These are phyloP conservation scores for Schizochytrium sp. DNA, from an alignment of 108 stramenopile genomes.

Conservation along the genomic window DNA sequence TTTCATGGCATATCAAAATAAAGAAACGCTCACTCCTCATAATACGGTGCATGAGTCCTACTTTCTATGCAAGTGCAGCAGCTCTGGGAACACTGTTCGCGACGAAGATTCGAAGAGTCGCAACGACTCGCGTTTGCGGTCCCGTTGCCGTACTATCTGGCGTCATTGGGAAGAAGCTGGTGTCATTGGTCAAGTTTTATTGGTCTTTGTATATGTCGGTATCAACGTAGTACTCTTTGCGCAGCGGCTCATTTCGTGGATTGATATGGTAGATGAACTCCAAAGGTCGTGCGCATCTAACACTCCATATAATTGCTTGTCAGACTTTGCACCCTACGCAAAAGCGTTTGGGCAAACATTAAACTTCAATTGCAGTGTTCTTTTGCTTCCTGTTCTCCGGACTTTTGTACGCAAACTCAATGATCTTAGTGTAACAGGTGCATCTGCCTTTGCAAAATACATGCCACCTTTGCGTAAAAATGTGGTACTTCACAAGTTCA, in stretches of 20 bases:
- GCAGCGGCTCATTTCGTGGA: not conserved
- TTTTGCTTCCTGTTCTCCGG: constrained; percentile 11
- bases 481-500: constrained; percentile 71
- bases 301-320: not conserved
- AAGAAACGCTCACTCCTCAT: constrained; percentile 6
- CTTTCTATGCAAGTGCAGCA: not conserved
- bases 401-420: not conserved
- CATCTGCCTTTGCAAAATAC: constrained; percentile 55
- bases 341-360: constrained; percentile 26
- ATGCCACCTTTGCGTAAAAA: constrained; percentile 69
- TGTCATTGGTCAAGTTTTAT: constrained; percentile 11
- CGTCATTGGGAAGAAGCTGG: not conserved
- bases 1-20: not conserved
- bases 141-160: not conserved
- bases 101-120: not conserved
- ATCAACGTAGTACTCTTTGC: constrained; percentile 33
- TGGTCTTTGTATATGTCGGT: not conserved
- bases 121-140: too few species aligned
- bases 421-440: not conserved
- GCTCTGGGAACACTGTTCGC: not conserved
- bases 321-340: constrained; percentile 31
- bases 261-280: not conserved
- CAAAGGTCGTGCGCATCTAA: not conserved
- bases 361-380: constrained; percentile 27
- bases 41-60: not conserved